Evolutionary conservation across 164 flowering plant species (phyloP).

Genomic region (Magnolia officinalis): DNA sequence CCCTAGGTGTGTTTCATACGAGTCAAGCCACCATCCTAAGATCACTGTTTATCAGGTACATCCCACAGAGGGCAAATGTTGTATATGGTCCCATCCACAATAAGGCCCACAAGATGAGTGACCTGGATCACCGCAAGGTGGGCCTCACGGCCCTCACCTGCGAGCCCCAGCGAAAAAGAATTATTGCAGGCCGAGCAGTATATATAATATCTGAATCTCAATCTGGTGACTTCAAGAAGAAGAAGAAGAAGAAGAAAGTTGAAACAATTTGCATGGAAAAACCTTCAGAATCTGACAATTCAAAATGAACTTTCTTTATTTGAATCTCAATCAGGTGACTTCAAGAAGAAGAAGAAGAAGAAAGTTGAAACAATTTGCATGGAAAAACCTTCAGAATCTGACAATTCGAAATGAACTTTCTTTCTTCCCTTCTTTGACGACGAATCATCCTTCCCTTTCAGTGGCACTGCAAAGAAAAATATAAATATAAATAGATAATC

Average conservation of each 20-base stretch:
- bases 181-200: neutral
- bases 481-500: neutral
- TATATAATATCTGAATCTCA: neutral
- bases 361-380: neutral
- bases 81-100: neutral
- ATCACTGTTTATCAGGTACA: no score
- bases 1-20: no score
- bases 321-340: no score
- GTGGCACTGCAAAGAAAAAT: neutral
- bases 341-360: neutral
- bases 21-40: no score
- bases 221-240: no score
- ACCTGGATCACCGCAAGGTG: no score
- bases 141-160: no score
- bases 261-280: no score
- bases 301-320: neutral
- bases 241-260: neutral
- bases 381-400: conserved; percentile 5
- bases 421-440: neutral
- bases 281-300: conserved; percentile 6
- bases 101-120: no score
- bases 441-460: conserved; percentile 1
- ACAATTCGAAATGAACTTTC: neutral
- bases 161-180: no score
- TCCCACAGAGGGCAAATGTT: no score